Percentiles rank a stretch among this genome's conserved stretches.
Evolutionary conservation across 2,329 filamentous ascomycete species (phyloP).

Genomic region (Lasiodiplodia gonubiensis): DNA sequence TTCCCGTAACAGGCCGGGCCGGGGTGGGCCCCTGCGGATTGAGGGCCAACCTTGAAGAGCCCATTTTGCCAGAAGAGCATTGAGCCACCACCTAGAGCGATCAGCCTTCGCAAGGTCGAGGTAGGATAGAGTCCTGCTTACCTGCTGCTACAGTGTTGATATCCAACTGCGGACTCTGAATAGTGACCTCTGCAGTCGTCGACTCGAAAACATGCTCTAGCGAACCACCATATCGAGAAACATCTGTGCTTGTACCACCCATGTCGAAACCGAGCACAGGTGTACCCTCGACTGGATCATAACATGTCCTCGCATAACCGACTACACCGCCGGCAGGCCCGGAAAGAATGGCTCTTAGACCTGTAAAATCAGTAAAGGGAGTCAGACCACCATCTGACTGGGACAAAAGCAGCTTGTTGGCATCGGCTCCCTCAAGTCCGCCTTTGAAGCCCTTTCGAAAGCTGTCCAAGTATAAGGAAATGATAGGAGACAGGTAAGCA

Average conservation of each 20-base stretch:
- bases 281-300: conserved; percentile 78
- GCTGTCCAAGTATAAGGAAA: conserved; percentile 35
- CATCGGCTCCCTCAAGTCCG: conserved; percentile 54
- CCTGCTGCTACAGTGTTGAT: conserved; percentile 72
- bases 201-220: conserved; percentile 96
- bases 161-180: conserved; percentile 88
- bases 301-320: conserved; percentile 91
- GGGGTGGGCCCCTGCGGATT: conserved; percentile 86
- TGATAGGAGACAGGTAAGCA: conserved; percentile 39
- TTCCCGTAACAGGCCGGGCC: conserved; percentile 92
- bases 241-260: conserved; percentile 86
- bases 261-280: conserved; percentile 96
- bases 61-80: conserved; percentile 87
- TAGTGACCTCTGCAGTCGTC: conserved; percentile 88
- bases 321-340: conserved; percentile 94
- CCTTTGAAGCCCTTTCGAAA: conserved; percentile 39
- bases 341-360: conserved; percentile 82
- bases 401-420: conserved; percentile 91
- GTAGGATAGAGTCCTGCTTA: background rate
- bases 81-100: conserved; percentile 75
- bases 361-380: conserved; percentile 65
- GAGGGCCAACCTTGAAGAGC: conserved; percentile 86
- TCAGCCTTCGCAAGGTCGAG: background rate
- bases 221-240: conserved; percentile 81
- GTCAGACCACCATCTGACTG: conserved; percentile 73